Base-by-base conservation (phyloP, 768 basidiomycete species). In the Hebeloma cylindrosporum region DNA sequence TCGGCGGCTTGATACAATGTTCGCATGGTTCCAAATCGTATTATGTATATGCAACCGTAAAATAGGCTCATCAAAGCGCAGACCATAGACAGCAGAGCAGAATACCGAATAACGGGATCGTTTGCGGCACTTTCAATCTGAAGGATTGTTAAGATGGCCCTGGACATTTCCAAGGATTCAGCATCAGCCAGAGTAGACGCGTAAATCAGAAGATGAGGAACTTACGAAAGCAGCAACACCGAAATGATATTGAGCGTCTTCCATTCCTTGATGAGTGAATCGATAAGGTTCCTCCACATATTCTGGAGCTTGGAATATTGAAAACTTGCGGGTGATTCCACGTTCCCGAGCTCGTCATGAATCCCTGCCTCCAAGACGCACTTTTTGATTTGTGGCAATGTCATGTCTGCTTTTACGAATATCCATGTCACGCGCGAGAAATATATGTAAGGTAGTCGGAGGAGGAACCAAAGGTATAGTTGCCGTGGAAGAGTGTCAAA, bases 381-480 rank as follows among this genome's bases (percentile, higher is more conserved):
- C 30, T 62, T 49, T 25, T 73, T 65, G n/a, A 86, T 68, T 47
- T 85, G 78, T 7, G 74, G 74, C 52, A 73, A 69, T 45, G 74
- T 79, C 39, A 84, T 61, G 26, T 83, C 74, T 2, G 82, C 82
- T 28, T 80, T 78, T 45, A 78, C 75, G 40, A 84, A 85, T 18
- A 85, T 71, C 14, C 75, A 70, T 2, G 76, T 72, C 7, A 86
- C 82, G 1, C 84, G 74, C 4, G 80, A 75, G 59, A 82, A 84
- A 56, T 86, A 86, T n/a, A 85, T 59, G 6, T 75, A 71, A 1
- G 84, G 83, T 7, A 85, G 69, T n/a, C 75, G 71, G 11, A 85
- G 63, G 2, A 85, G 71, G 7, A 61, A 21, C 39, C 64, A 47
- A 3, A 64, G 58, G 40, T 68, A 68, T 0, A 62, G 40, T 33